Base-by-base conservation (phyloP, 2,329 filamentous ascomycete species). In the Xylariales sp. region DNA sequence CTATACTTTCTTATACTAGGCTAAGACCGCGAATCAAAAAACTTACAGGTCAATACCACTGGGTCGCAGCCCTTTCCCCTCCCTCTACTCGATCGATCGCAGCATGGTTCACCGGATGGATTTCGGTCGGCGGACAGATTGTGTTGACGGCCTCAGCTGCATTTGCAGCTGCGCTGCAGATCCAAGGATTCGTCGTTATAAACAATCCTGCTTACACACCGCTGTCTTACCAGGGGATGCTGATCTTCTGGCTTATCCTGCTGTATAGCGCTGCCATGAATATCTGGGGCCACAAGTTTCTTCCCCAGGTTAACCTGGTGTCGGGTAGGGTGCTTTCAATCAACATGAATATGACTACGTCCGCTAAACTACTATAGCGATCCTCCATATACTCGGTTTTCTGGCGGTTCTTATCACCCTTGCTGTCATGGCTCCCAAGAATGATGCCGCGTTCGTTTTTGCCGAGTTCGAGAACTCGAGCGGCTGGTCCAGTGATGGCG, bases 101-200 rank as follows among this genome's bases (percentile, higher is more conserved):
- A 3, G 59, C 63, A 2, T 69, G 62, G 60, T 57, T 63, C 33
- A 65, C 61, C 1, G 62, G 62, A 44, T 70, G 66, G 64, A 65
- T 71, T 23, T 67, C 62, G 2, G 58, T 70, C 17, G 67, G 67
- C 12, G 69, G 68, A 0, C 66, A 70, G 31, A 57, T 67, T 4
- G 60, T 70, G 1, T 44, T 70, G 3, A 65, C 66, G n/a, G 64
- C 67, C 0, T 69, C 69, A 1, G 67, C 67, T 14, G 68, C 67
- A 0, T 72, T 72, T 33, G 61, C 66, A 1, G 63, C 61, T 2
- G 67, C 65, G 1, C 56, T 71, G 0, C 64, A 70, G 37, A 48
- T 63, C 1, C 67, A 71, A 38, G 59, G 60, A 0, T 45, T 72
- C 10, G 62, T 72, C 29, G 61, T 62, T 3, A 35, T 72, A 3